A percentile compares a stretch with the other conserved stretches of the same genome.
Conservation (phyloP, 192 early-diverging fungal genomes). For the Entomortierella beljakovae region DNA sequence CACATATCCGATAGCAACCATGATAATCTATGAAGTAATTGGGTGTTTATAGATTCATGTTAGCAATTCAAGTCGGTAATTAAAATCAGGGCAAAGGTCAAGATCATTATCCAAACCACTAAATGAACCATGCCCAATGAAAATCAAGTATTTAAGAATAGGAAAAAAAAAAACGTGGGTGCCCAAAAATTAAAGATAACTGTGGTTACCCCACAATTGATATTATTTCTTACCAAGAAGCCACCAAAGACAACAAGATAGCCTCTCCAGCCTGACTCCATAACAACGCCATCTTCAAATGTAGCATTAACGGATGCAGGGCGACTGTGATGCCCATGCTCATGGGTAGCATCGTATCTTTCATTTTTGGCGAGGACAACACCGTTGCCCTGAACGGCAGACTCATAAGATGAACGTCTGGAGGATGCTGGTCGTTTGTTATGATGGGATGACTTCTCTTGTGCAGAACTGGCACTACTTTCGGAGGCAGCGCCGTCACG, state of each 20-base stretch:
- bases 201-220: not conserved
- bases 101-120: too few species aligned
- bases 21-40: slow-evolving; percentile 44
- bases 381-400: slow-evolving; percentile 41
- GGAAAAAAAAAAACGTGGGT: not conserved
- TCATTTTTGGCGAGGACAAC: slow-evolving; percentile 53
- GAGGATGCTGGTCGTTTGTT: slow-evolving; percentile 32
- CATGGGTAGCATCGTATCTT: slow-evolving; percentile 24
- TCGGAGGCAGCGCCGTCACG: slow-evolving; percentile 1
- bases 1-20: slow-evolving; percentile 44
- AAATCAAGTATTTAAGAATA: too few species aligned
- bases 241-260: slow-evolving; percentile 52
- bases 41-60: slow-evolving; percentile 50
- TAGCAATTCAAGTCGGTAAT: slow-evolving; percentile 63
- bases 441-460: slow-evolving; percentile 23
- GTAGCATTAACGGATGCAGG: slow-evolving; percentile 46
- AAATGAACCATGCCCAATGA: too few species aligned
- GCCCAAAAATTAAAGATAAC: not conserved
- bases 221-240: slow-evolving; percentile 37
- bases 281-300: slow-evolving; percentile 45
- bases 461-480: slow-evolving; percentile 20
- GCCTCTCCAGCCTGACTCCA: slow-evolving; percentile 46
- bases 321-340: slow-evolving; percentile 30
- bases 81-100: slow-evolving; percentile 42
- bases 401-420: slow-evolving; percentile 46